These are phyloP conservation scores for Lactifluus subvellereus DNA, from an alignment of 768 basidiomycete genomes.

Conservation along the genomic window DNA sequence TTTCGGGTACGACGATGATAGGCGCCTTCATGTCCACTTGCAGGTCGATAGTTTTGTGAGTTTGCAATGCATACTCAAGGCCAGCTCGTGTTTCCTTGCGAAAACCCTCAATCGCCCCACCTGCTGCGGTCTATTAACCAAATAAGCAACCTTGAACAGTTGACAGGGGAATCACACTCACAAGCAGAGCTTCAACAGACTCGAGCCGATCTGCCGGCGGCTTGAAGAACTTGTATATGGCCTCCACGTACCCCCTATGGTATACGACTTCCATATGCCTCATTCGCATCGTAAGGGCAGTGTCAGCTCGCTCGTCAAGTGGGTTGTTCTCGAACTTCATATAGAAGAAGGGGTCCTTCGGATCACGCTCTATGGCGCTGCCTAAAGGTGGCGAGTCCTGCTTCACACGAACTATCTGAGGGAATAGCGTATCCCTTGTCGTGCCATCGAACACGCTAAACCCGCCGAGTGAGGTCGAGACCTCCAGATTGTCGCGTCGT, in stretches of 20 bases:
- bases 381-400: conserved; percentile 10
- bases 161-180: conserved; percentile 33
- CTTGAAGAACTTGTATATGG: conserved; percentile 84
- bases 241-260: conserved; percentile 89
- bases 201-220: conserved; percentile 93
- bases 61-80: conserved; percentile 86
- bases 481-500: conserved; percentile 82
- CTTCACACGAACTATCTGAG: conserved; percentile 83
- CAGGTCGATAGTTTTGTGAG: conserved; percentile 94
- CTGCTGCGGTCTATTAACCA: conserved; percentile 68
- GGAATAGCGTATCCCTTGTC: conserved; percentile 68
- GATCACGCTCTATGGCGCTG: conserved; percentile 20
- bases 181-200: conserved; percentile 88
- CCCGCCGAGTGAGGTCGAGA: conserved; percentile 75
- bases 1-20: conserved; percentile 93
- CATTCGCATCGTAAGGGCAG: conserved; percentile 82
- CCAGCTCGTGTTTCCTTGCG: conserved; percentile 92
- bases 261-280: conserved; percentile 97
- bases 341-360: conserved; percentile 70
- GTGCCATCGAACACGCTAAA: conserved; percentile 93
- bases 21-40: conserved; percentile 96
- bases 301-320: conserved; percentile 87
- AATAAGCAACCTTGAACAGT: conserved; percentile 7
- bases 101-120: conserved; percentile 87
- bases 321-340: conserved; percentile 91